Base-by-base conservation (phyloP, 306 rosid species). In the Malus sylvestris region DNA sequence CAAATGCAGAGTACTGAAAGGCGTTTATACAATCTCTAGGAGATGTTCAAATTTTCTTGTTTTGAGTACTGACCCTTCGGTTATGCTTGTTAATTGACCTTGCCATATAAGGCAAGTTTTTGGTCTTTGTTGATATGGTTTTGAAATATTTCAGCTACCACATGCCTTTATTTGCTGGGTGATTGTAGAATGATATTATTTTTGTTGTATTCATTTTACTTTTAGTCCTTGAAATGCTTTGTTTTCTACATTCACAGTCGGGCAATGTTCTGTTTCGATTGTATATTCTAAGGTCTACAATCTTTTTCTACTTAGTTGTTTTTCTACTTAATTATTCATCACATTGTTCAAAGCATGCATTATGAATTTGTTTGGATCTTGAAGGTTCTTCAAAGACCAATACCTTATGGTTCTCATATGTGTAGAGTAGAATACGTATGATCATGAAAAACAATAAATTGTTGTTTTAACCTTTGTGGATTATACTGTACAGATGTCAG, bases 401-500 rank as follows among this genome's bases (percentile, higher is more conserved):
- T 67, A 33, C 73, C 68, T 78, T 58, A 72, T 55, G 63, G 67
- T 64, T 81, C 75, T 57, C 70, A 61, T 68, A 7, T 66, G 18
- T 25, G 53, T 29, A 44, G 38, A 19, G 70, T 58, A 42, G 63
- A 40, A 42, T 6, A 52, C 15, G 68, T 62, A 29, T 27, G 20
- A 51, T 51, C 55, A 70, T 30, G 25, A 73, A 23, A 49, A 80
- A 44, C 46, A 12, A 18, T 46, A 3, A 10, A 30, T 46, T 74
- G 27, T 53, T 30, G 19, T 71, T 75, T 82, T 89, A 84, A 89
- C 79, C 62, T 59, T 53, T 30, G 75, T 55, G 22, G 71, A 79
- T 83, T 66, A 61, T 81, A 82, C 67, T 81, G 25, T 86, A 85
- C 97, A 96, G 99, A 82, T 93, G 82, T 89, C 98, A 64, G 67